These are phyloP conservation scores for Scenedesmus sp. DNA, from an alignment of 163 green algal species.

Conservation along the genomic window DNA sequence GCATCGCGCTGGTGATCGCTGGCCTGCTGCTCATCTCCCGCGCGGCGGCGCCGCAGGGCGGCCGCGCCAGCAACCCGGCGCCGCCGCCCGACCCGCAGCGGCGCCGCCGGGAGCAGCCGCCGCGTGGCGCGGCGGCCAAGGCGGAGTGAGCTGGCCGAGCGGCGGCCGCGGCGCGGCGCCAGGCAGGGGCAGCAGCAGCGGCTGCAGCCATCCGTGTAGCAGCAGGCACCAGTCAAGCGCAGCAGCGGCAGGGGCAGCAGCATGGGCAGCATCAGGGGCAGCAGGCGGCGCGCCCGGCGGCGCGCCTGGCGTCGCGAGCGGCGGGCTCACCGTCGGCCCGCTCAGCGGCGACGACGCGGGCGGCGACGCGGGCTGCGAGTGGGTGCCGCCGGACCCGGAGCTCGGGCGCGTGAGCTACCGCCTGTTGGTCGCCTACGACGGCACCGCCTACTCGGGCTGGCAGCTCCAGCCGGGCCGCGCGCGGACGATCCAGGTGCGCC, in stretches of 20 bases:
- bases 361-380: background rate
- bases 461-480: conserved; percentile 68
- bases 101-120: conserved; percentile 3
- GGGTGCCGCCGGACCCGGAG: conserved; percentile 3
- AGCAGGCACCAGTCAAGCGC: background rate
- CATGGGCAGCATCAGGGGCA: background rate
- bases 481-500: no score
- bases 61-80: background rate
- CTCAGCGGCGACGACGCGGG: background rate
- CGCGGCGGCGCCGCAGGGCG: background rate
- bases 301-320: background rate
- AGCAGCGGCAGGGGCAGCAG: conserved; percentile 10
- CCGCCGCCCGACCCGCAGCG: background rate
- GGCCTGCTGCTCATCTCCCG: conserved; percentile 44
- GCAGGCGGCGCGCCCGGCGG: background rate
- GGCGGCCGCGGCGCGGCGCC: background rate
- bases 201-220: background rate
- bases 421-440: conserved; percentile 59
- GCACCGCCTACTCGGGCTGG: conserved; percentile 65
- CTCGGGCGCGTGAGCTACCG: conserved; percentile 51
- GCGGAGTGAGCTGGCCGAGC: background rate
- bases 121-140: conserved; percentile 3
- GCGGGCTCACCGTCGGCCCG: background rate
- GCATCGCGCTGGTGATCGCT: conserved; percentile 42
- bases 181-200: background rate